Base-by-base conservation (phyloP, 768 basidiomycete genomes). In the Galerina sulciceps region DNA sequence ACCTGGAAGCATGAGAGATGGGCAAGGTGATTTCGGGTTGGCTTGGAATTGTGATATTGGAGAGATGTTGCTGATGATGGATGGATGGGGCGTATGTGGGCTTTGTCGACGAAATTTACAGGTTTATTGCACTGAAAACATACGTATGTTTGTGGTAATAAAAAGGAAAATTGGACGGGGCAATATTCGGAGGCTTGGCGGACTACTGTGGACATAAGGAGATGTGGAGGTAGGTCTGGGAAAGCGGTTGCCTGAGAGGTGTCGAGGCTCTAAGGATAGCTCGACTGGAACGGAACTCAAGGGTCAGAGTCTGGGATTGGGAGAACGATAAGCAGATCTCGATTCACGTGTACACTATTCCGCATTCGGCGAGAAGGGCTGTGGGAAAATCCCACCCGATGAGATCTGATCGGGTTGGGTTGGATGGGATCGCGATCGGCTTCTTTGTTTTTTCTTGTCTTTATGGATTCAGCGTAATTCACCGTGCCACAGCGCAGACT, bases 331-430 rank as follows among this genome's bases (percentile, higher is more conserved):
- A 56, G 53, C 59, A 46, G 59, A 57, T 61, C 55, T 59, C 37
- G 40, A 52, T 59, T 64, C 60, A 64, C 60, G 62, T 66, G 62
- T 31, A 14, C 36, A 45, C 50, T 52, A 57, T 65, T 47, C 68
- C 64, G 50, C 55, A 69, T 70, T 58, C 41, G 66, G 71, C 65
- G 63, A 71, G 71, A 60, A 57, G 62, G 45, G 44, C 44, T 58
- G 58, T 56, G 58, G 13, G 67, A 69, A 70, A 70, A 67, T 67
- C 57, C 59, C 51, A 48, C 46, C 58, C 56, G 62, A 69, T 70
- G 54, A 53, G 66, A 71, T 73, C 72, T 58, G 63, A 55, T 60
- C 50, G 57, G 40, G 23, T 48, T 17, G 37, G 54, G 54, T 63
- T 55, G 59, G 40, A 34, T 48, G 14, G 37, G 54, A 58, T 63